A percentile compares a stretch with the other conserved stretches of the same genome.
These are phyloP conservation scores for Candida michaelii DNA, from an alignment of 805 yeast genomes.

Conservation along the genomic window DNA sequence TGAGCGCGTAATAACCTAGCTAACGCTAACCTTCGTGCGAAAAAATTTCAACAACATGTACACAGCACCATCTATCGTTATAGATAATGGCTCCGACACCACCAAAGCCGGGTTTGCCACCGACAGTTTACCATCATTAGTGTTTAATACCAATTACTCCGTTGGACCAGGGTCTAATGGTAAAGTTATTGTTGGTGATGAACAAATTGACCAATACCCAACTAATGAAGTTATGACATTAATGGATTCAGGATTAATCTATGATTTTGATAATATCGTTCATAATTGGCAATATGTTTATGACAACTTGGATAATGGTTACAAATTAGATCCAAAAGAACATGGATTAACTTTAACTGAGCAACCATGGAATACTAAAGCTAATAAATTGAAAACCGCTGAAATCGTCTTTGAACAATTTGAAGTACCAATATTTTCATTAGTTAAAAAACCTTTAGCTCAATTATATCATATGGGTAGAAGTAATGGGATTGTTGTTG, in stretches of 20 bases:
- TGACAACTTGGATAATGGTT: conserved; percentile 41
- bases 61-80: conserved; percentile 57
- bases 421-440: conserved; percentile 72
- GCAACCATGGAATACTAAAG: conserved; percentile 67
- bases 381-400: conserved; percentile 55
- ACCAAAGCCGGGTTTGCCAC: conserved; percentile 73
- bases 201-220: conserved; percentile 44
- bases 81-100: conserved; percentile 63
- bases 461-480: conserved; percentile 76
- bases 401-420: conserved; percentile 76
- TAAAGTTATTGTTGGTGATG: conserved; percentile 43
- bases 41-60: conserved; percentile 20
- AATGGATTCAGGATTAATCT: conserved; percentile 61
- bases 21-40: no score
- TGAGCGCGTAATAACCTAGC: no score
- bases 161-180: conserved; percentile 21
- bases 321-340: conserved; percentile 52
- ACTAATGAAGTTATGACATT: conserved; percentile 55
- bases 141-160: conserved; percentile 57
- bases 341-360: conserved; percentile 65
- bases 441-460: conserved; percentile 75
- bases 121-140: conserved; percentile 60
- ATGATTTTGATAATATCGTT: conserved; percentile 71
- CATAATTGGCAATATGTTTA: conserved; percentile 69
- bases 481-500: conserved; percentile 76